Percentiles rank a stretch among this genome's conserved stretches.
Conservation (phyloP, 2,329 filamentous ascomycete species). For the Alternaria alternata region DNA sequence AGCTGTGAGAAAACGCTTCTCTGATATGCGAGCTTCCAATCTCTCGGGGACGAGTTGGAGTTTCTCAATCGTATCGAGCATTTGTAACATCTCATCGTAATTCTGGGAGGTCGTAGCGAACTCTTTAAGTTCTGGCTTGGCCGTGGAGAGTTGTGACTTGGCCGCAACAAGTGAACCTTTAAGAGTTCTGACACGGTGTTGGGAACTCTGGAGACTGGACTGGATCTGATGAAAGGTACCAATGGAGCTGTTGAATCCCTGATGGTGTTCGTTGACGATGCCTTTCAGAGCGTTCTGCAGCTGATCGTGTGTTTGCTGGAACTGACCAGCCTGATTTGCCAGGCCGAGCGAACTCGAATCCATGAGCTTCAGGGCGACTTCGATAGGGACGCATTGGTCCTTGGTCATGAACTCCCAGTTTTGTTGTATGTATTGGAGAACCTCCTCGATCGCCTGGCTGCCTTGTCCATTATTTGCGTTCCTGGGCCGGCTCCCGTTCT, state of each 20-base stretch:
- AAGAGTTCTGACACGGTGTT: slow-evolving; percentile 81
- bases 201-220: slow-evolving; percentile 86
- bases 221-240: slow-evolving; percentile 99
- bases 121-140: slow-evolving; percentile 90
- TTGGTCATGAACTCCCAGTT: slow-evolving; percentile 94
- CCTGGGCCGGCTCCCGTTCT: slow-evolving; percentile 37
- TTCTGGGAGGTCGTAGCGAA: slow-evolving; percentile 86
- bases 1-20: slow-evolving; percentile 92
- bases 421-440: slow-evolving; percentile 82
- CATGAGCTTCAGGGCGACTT: slow-evolving; percentile 92
- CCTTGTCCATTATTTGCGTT: slow-evolving; percentile 48
- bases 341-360: slow-evolving; percentile 93
- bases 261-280: slow-evolving; percentile 96
- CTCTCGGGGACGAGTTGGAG: slow-evolving; percentile 89
- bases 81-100: slow-evolving; percentile 88
- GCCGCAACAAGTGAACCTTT: slow-evolving; percentile 84
- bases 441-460: slow-evolving; percentile 59
- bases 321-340: slow-evolving; percentile 85
- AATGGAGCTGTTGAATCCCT: slow-evolving; percentile 98
- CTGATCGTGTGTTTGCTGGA: slow-evolving; percentile 82
- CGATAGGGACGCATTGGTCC: slow-evolving; percentile 88
- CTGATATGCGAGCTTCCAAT: slow-evolving; percentile 91
- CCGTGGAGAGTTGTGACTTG: slow-evolving; percentile 81
- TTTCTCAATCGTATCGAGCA: slow-evolving; percentile 84
- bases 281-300: slow-evolving; percentile 92